phyloP scores from a whole-genome alignment of 2,329 filamentous ascomycete species.

The Colletotrichum karsti region DNA sequence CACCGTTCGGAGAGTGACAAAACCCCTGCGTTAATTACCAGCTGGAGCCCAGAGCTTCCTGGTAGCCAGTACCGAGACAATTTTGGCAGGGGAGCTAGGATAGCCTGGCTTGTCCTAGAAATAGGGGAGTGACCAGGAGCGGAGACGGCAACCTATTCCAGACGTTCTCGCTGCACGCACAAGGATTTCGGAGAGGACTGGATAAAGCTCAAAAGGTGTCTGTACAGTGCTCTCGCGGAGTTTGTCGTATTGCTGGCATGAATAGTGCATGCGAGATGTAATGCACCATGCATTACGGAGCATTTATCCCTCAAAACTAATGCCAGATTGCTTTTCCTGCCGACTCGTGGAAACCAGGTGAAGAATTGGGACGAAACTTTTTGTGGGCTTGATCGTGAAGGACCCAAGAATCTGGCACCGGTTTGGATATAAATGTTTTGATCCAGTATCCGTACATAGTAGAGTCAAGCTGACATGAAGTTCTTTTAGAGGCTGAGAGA shows the following conservation, averaged over 20 bases:
- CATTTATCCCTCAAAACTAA: neutral
- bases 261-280: neutral
- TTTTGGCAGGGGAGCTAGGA: neutral
- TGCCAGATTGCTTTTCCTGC: neutral
- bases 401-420: no score
- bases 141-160: constrained; percentile 25
- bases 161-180: constrained; percentile 20
- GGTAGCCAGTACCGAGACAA: constrained; percentile 15
- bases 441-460: no score
- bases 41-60: constrained; percentile 4
- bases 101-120: neutral
- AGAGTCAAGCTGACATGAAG: no score
- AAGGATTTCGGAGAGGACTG: constrained; percentile 2
- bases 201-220: neutral
- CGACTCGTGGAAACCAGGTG: neutral
- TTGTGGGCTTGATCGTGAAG: neutral
- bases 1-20: constrained; percentile 12
- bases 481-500: no score
- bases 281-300: constrained; percentile 12
- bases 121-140: constrained; percentile 19
- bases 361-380: constrained; percentile 14
- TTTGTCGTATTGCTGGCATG: neutral
- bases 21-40: constrained; percentile 13
- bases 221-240: neutral
- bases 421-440: no score